Conservation (phyloP, 2,329 filamentous ascomycete genomes). For the Scytalidium sp. region DNA sequence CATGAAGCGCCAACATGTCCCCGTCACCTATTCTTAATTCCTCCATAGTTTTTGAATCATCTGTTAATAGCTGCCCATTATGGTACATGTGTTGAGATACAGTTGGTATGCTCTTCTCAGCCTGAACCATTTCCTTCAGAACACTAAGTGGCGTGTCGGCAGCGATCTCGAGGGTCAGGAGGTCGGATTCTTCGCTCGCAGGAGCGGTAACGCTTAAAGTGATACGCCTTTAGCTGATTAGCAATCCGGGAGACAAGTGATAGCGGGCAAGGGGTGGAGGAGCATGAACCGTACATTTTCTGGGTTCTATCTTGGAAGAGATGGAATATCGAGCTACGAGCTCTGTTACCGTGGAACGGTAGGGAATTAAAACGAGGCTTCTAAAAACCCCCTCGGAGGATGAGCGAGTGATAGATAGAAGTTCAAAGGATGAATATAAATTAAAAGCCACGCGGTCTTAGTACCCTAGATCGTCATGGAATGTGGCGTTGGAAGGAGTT, state of each 20-base stretch:
- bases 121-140: slow-evolving; percentile 84
- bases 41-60: slow-evolving; percentile 78
- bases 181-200: slow-evolving; percentile 59
- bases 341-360: too few relatives aligned
- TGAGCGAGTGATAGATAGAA: not conserved
- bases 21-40: slow-evolving; percentile 79
- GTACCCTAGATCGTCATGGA: not conserved
- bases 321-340: too few relatives aligned
- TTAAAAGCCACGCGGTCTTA: not conserved
- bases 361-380: too few relatives aligned
- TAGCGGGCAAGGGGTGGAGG: not conserved
- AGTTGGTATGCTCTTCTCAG: slow-evolving; percentile 72
- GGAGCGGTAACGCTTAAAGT: slow-evolving; percentile 81
- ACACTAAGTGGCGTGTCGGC: slow-evolving; percentile 79
- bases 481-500: not conserved
- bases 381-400: too few relatives aligned
- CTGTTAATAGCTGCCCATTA: slow-evolving; percentile 77
- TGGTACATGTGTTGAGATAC: slow-evolving; percentile 81
- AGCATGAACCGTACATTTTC: not conserved
- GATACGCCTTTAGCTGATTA: slow-evolving; percentile 66
- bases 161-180: slow-evolving; percentile 79
- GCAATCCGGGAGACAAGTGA: not conserved
- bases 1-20: slow-evolving; percentile 88
- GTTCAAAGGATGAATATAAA: slow-evolving; percentile 1
- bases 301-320: not conserved